Percentiles rank a stretch among this genome's conserved stretches.
Conservation (phyloP, 2,329 filamentous ascomycete genomes). For the Mycogone perniciosa region DNA sequence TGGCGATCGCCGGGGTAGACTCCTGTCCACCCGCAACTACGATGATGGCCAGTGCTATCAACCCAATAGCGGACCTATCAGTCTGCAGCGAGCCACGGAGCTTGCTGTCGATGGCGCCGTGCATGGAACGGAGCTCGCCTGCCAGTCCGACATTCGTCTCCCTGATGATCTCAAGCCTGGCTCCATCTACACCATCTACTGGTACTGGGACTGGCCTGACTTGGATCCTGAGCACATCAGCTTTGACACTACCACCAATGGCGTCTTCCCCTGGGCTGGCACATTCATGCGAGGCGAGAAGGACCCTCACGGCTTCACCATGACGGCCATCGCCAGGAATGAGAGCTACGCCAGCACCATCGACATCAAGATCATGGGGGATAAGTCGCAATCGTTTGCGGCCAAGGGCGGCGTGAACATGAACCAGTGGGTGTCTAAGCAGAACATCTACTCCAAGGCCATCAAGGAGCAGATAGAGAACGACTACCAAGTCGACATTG, state of each 20-base stretch:
- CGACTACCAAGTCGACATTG: constrained; percentile 39
- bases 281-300: constrained; percentile 34
- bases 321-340: constrained; percentile 28
- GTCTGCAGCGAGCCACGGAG: constrained; percentile 49
- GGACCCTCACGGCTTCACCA: constrained; percentile 31
- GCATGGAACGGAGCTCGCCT: constrained; percentile 59
- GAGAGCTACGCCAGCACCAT: constrained; percentile 38
- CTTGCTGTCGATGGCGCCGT: constrained; percentile 48
- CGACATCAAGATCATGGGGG: constrained; percentile 32
- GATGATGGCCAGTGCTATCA: constrained; percentile 92
- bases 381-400: constrained; percentile 18
- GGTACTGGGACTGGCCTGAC: constrained; percentile 93
- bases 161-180: constrained; percentile 58
- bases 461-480: constrained; percentile 40
- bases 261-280: constrained; percentile 37
- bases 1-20: constrained; percentile 68
- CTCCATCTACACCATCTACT: constrained; percentile 75
- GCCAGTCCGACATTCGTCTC: constrained; percentile 74
- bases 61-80: constrained; percentile 55
- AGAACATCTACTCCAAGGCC: constrained; percentile 38
- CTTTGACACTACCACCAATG: constrained; percentile 31
- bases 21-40: constrained; percentile 73
- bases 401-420: constrained; percentile 17
- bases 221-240: constrained; percentile 39
- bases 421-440: constrained; percentile 28